Conservation (phyloP, 139 green algal genomes). For the Volvox africanus region DNA sequence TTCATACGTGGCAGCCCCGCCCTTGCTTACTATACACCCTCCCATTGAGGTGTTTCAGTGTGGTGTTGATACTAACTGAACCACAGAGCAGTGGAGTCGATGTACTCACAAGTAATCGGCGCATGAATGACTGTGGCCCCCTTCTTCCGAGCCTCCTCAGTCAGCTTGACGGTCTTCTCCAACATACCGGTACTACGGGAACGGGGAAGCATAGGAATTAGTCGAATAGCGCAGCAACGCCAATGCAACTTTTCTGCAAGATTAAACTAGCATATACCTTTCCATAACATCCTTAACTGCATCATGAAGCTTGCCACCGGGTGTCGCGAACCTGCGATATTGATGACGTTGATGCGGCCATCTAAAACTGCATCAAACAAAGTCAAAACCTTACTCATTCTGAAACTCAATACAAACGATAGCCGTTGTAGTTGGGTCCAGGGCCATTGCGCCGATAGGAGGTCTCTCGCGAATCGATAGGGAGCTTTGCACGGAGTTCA, state of each 20-base stretch:
- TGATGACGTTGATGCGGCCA: too few relatives aligned
- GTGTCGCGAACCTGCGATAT: slow-evolving; percentile 53
- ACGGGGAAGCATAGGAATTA: not conserved
- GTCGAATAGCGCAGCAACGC: not conserved
- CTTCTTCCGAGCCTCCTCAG: slow-evolving; percentile 57
- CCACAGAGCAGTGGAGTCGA: too few relatives aligned
- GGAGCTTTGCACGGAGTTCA: too few relatives aligned
- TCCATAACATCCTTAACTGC: slow-evolving; percentile 64
- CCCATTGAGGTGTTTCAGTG: too few relatives aligned
- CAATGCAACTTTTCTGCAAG: too few relatives aligned
- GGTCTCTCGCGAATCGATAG: too few relatives aligned
- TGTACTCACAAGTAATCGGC: slow-evolving; percentile 60
- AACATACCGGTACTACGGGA: slow-evolving; percentile 57
- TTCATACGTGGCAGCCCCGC: too few relatives aligned
- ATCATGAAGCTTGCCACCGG: slow-evolving; percentile 63
- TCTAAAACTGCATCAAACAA: not conserved
- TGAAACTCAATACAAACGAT: slow-evolving; percentile 66
- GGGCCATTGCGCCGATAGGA: not conserved
- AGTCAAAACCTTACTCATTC: slow-evolving; percentile 24
- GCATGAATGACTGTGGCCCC: slow-evolving; percentile 52
- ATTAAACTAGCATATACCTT: slow-evolving; percentile 22
- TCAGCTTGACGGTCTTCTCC: slow-evolving; percentile 45
- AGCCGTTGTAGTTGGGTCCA: slow-evolving; percentile 6
- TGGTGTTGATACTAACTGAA: too few relatives aligned
- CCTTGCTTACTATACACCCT: too few relatives aligned